Conservation (phyloP, 179 eudicot species). For the Spinacia oleracea region DNA sequence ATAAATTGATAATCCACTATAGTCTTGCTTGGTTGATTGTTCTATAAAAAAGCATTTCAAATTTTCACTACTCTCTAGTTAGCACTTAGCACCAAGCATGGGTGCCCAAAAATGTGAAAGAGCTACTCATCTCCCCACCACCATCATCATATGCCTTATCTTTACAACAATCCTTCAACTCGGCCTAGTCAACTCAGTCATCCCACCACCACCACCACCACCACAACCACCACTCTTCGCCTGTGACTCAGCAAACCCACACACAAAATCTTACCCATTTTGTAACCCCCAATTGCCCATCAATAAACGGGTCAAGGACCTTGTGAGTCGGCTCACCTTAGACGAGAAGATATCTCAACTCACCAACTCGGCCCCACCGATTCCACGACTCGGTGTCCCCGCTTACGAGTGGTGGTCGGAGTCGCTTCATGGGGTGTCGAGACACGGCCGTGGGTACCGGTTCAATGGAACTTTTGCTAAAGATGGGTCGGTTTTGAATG, state of each 20-base stretch:
- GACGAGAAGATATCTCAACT: slow-evolving; percentile 78
- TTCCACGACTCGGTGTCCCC: slow-evolving; percentile 71
- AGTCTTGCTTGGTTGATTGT: no score
- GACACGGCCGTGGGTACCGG: slow-evolving; percentile 46
- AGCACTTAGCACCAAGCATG: background rate
- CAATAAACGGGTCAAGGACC: slow-evolving; percentile 45
- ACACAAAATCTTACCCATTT: slow-evolving; percentile 44
- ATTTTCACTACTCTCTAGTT: no score
- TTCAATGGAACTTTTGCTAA: slow-evolving; percentile 41
- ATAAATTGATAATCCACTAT: no score
- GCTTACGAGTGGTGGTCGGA: slow-evolving; percentile 97
- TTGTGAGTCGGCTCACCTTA: slow-evolving; percentile 54
- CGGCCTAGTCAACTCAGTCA: slow-evolving; percentile 31
- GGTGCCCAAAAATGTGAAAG: background rate
- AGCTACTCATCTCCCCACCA: background rate
- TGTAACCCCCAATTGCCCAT: slow-evolving; percentile 51
- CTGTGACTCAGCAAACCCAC: slow-evolving; percentile 48
- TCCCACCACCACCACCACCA: no score
- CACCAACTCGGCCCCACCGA: slow-evolving; percentile 56
- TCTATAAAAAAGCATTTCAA: no score
- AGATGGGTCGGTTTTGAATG: slow-evolving; percentile 42
- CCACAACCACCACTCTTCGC: slow-evolving; percentile 40
- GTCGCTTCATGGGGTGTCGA: slow-evolving; percentile 81
- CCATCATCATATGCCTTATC: background rate
- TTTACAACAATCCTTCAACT: slow-evolving; percentile 10